Percentiles rank a stretch among this genome's conserved stretches.
Conservation (phyloP, 2,329 filamentous ascomycete genomes). For the Alternaria sp. region DNA sequence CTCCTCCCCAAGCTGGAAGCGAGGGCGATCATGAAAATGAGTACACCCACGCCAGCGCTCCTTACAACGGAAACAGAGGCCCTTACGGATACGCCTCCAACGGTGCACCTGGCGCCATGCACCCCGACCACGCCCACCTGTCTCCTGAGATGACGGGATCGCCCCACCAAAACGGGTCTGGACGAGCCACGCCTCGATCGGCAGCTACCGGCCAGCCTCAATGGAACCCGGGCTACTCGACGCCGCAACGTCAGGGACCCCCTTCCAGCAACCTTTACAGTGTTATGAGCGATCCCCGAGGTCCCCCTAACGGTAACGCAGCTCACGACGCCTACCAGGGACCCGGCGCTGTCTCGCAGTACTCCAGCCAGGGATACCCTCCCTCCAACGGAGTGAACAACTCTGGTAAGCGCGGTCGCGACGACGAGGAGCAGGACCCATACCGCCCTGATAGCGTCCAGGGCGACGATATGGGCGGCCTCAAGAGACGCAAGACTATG, state of each 20-base stretch:
- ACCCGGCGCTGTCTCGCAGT: slow-evolving; percentile 63
- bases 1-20: slow-evolving; percentile 65
- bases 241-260: slow-evolving; percentile 72
- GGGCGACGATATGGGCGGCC: slow-evolving; percentile 65
- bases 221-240: slow-evolving; percentile 76
- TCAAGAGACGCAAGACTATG: slow-evolving; percentile 82
- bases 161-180: slow-evolving; percentile 81
- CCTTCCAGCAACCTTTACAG: slow-evolving; percentile 85
- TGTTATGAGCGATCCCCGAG: slow-evolving; percentile 82
- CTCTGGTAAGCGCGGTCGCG: slow-evolving; percentile 67
- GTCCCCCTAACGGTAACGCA: slow-evolving; percentile 67
- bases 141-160: slow-evolving; percentile 84
- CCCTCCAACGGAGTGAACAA: slow-evolving; percentile 66
- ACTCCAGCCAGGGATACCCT: slow-evolving; percentile 66
- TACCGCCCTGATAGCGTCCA: slow-evolving; percentile 66
- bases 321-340: slow-evolving; percentile 74
- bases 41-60: slow-evolving; percentile 80
- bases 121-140: slow-evolving; percentile 76
- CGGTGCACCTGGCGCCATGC: slow-evolving; percentile 68
- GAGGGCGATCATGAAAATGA: slow-evolving; percentile 77
- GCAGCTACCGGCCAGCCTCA: slow-evolving; percentile 73
- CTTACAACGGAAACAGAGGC: slow-evolving; percentile 73
- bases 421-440: slow-evolving; percentile 69
- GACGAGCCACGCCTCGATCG: slow-evolving; percentile 84
- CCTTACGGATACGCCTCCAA: slow-evolving; percentile 79